Percentiles rank a stretch among this genome's conserved stretches.
These are phyloP conservation scores for Globisporangium barbulae DNA, from an alignment of 352 stramenopile genomes.

Conservation along the genomic window DNA sequence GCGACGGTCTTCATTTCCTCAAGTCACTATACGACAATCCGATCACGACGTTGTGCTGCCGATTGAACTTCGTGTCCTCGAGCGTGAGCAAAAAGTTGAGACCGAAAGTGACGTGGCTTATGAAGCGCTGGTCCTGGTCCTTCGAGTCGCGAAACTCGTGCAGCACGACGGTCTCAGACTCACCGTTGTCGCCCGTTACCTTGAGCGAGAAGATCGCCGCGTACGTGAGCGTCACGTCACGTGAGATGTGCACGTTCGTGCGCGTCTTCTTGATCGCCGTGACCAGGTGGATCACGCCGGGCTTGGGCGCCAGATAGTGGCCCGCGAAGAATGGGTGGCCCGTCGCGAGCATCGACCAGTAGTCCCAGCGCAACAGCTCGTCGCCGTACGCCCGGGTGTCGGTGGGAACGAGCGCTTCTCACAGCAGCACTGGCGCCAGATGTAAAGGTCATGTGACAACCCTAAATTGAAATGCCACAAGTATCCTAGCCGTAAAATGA, in stretches of 20 bases:
- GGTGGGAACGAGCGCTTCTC: too few relatives aligned
- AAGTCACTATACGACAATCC: too few relatives aligned
- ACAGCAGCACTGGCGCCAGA: too few relatives aligned
- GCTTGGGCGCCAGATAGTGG: conserved; percentile 50
- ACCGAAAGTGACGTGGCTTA: conserved; percentile 67
- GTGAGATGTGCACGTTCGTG: conserved; percentile 38
- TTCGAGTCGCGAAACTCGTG: conserved; percentile 40
- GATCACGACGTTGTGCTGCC: conserved; percentile 58
- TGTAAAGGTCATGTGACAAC: too few relatives aligned
- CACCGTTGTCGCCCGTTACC: conserved; percentile 66
- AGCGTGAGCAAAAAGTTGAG: conserved; percentile 39
- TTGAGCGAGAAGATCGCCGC: conserved; percentile 45
- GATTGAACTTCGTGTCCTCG: conserved; percentile 49
- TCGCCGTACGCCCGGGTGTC: conserved; percentile 16
- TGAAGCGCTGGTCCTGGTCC: conserved; percentile 39
- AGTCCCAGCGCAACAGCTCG: conserved; percentile 50
- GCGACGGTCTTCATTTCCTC: too few relatives aligned
- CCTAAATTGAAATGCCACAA: too few relatives aligned
- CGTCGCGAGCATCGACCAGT: conserved; percentile 48
- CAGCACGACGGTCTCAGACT: conserved; percentile 62
- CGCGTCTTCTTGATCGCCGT: conserved; percentile 35
- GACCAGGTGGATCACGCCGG: conserved; percentile 37
- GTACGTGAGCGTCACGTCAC: conserved; percentile 25
- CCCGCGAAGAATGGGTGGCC: conserved; percentile 46
- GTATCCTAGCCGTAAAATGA: too few relatives aligned